Conservation (phyloP, 495 filamentous ascomycete species). For the Lindgomyces ingoldianus region DNA sequence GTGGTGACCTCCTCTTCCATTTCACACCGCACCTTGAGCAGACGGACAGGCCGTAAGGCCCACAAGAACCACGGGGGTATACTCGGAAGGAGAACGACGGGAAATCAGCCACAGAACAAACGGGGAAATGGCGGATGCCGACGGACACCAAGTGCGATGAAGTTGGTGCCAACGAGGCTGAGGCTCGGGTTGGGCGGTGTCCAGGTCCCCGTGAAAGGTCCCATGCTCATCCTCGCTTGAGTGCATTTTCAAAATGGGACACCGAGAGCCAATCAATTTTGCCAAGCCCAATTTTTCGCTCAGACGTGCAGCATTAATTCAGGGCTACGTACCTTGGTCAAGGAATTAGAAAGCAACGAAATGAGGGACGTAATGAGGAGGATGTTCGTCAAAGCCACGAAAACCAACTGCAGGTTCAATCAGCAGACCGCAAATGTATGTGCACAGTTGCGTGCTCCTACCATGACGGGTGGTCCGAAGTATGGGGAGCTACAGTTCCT, state of each 20-base stretch:
- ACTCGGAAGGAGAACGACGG: neutral
- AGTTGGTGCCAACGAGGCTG: constrained; percentile 24
- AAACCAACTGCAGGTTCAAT: constrained; percentile 56
- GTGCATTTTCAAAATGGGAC: constrained; percentile 8
- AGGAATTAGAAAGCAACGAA: constrained; percentile 85
- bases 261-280: constrained; percentile 32
- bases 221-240: constrained; percentile 1
- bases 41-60: neutral
- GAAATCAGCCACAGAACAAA: neutral
- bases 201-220: neutral
- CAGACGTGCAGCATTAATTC: constrained; percentile 42
- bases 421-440: constrained; percentile 33
- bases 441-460: constrained; percentile 35
- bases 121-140: constrained; percentile 12
- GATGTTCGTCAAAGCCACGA: constrained; percentile 85
- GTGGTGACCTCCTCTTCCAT: neutral
- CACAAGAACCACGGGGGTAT: neutral
- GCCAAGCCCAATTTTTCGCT: constrained; percentile 16
- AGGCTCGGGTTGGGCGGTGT: constrained; percentile 9
- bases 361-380: constrained; percentile 89
- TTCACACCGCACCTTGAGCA: constrained; percentile 11
- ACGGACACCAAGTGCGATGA: constrained; percentile 4
- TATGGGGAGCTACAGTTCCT: constrained; percentile 51
- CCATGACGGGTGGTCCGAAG: constrained; percentile 69
- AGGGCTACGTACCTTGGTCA: constrained; percentile 65